A percentile compares a stretch with the other conserved stretches of the same genome.
These are phyloP conservation scores for Candida palmyrensis DNA, from an alignment of 805 yeast genomes.

Conservation along the genomic window DNA sequence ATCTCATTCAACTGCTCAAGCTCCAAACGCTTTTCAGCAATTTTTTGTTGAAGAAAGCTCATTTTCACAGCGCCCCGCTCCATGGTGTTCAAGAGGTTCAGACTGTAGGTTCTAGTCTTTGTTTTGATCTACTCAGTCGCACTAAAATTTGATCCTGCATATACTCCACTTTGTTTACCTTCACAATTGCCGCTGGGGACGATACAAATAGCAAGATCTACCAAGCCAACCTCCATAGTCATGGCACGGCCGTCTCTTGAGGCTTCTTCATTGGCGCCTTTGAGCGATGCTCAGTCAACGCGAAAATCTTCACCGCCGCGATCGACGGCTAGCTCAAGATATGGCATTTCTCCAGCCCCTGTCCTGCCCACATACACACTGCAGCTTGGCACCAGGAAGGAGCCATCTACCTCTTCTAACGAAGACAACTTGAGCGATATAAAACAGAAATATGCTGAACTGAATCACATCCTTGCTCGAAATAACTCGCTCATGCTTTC, in stretches of 20 bases:
- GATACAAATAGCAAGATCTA: not conserved
- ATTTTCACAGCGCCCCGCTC: conserved; percentile 1
- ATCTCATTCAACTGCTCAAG: conserved; percentile 46
- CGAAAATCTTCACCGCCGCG: no score
- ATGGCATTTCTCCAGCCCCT: no score
- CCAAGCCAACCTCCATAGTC: not conserved
- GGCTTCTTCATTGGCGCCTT: conserved; percentile 12
- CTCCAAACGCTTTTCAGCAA: conserved; percentile 46
- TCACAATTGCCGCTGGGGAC: not conserved
- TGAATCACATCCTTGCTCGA: conserved; percentile 57
- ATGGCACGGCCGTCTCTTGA: conserved; percentile 17
- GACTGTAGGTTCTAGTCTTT: not conserved
- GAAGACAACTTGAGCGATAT: conserved; percentile 12
- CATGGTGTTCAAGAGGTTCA: conserved; percentile 1
- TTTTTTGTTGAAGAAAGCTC: conserved; percentile 18
- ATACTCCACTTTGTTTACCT: conserved; percentile 2
- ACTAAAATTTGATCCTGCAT: not conserved
- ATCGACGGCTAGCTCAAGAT: no score
- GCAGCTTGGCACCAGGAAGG: no score
- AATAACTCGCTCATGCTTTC: conserved; percentile 50
- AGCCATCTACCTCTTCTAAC: not conserved
- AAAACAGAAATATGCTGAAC: conserved; percentile 32
- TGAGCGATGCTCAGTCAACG: no score
- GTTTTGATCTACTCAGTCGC: no score
- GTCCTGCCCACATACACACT: no score